Percentiles rank a stretch among this genome's conserved stretches.
Conservation (phyloP, 345 rosid species). For the Aegle marmelos region DNA sequence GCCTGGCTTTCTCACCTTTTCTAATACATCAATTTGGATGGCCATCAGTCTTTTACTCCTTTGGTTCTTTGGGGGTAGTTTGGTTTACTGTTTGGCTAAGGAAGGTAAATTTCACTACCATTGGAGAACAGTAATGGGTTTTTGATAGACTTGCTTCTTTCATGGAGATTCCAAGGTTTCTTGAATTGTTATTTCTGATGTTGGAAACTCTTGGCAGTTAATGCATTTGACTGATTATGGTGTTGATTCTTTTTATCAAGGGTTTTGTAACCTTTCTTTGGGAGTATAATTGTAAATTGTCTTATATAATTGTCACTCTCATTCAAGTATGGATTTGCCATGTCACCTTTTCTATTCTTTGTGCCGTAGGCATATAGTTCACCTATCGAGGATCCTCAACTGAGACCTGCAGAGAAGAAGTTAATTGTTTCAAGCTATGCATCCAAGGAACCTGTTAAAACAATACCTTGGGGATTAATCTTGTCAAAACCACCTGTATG, state of each 20-base stretch:
- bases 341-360: conserved; percentile 10
- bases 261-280: background rate
- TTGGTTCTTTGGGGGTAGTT: conserved; percentile 86
- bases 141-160: conserved; percentile 10
- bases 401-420: conserved; percentile 67
- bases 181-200: background rate
- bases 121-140: background rate
- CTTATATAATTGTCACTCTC: background rate
- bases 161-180: background rate
- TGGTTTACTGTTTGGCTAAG: conserved; percentile 80
- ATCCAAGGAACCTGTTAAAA: conserved; percentile 66
- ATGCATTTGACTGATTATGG: background rate
- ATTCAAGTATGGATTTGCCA: background rate
- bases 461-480: conserved; percentile 81
- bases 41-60: conserved; percentile 95
- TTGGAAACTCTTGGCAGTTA: background rate
- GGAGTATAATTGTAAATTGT: background rate
- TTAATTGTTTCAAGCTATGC: conserved; percentile 50
- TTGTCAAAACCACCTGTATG: conserved; percentile 87
- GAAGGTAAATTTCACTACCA: conserved; percentile 44
- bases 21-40: conserved; percentile 87
- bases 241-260: background rate
- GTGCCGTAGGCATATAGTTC: conserved; percentile 74
- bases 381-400: conserved; percentile 69
- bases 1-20: conserved; percentile 89